Conservation (phyloP, 2,329 filamentous ascomycete species). For the Colletotrichum cuscutae region DNA sequence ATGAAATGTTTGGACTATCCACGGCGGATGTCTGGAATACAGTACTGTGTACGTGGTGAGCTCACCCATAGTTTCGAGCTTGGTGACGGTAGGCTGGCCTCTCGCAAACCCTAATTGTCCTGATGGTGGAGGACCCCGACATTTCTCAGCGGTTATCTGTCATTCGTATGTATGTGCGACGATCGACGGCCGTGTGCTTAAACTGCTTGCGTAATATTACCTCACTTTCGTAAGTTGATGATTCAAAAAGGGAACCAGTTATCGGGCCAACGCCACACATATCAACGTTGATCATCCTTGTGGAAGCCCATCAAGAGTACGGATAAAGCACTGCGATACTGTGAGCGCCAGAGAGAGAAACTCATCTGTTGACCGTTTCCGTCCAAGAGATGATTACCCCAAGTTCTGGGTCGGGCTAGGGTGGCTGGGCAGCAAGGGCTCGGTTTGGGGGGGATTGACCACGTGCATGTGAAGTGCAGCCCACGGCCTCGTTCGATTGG, state of each 20-base stretch:
- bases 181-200: not conserved
- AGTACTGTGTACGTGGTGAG: not conserved
- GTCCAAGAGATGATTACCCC: not conserved
- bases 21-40: constrained; percentile 9
- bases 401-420: not conserved
- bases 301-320: constrained; percentile 4
- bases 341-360: not conserved
- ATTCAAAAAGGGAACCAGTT: not conserved
- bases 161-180: not conserved
- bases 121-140: not conserved
- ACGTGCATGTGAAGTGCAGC: constrained; percentile 9
- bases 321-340: not conserved
- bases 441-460: not conserved
- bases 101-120: not conserved
- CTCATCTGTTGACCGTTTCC: not conserved
- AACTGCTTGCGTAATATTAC: not conserved
- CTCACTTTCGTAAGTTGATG: not conserved
- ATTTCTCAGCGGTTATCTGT: constrained; percentile 5
- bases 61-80: not conserved
- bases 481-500: constrained; percentile 3
- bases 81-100: not conserved
- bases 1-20: not conserved
- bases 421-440: not conserved
- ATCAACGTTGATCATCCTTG: not conserved
- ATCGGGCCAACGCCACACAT: not conserved